Evolutionary conservation across 257 asterid genomes (phyloP), one percentile per base, ranked within the genome.

Genomic region (Solanum etuberosum): DNA sequence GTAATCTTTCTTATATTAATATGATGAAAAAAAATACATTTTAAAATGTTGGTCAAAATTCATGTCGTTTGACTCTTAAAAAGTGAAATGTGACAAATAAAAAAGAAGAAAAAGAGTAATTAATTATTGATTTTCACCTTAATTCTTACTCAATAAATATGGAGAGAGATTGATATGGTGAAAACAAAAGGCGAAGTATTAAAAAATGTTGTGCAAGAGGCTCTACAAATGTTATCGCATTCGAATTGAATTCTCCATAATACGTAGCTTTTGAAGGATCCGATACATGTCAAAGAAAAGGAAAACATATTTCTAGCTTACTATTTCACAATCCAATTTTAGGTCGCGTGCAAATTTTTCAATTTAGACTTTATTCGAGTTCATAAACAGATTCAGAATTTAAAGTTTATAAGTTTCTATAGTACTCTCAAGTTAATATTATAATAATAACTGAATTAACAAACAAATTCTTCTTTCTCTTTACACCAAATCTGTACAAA

Each of bases 401-500:
- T 51, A 51, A 51, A 2, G 0, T 51, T 18, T 16, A 18, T 51
- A 51, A 51, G n/a, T 9, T 51, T 1, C 10, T 54, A 18, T 0
- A 6, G 9, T 7, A 54, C 18, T 54, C 4, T 54, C 25, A 54
- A 54, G 10, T 54, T 54, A 54, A 54, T 18, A 54, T 54, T 54
- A 54, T 54, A 54, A 54, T 54, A 1, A 20, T 20, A 54, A 18
- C 11, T 18, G 25, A 54, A 54, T 54, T 54, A 54, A 54, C 84
- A 78, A 78, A 78, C 7, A 14, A 27, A 3, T n/a, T 76, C 35
- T 40, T 40, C 38, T 78, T 43, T 78, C 18, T 15, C 14, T 29
- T 78, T 27, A 34, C 40, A 35, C 65, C 84, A 78, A 25, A 78
- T 25, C 84, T 78, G 27, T 78, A 78, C 84, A 78, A 78, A 78